Evolutionary conservation across 1,284 basidiomycete genomes (phyloP), one percentile per base, ranked within the genome.

Genomic region (Cerioporus squamosus): DNA sequence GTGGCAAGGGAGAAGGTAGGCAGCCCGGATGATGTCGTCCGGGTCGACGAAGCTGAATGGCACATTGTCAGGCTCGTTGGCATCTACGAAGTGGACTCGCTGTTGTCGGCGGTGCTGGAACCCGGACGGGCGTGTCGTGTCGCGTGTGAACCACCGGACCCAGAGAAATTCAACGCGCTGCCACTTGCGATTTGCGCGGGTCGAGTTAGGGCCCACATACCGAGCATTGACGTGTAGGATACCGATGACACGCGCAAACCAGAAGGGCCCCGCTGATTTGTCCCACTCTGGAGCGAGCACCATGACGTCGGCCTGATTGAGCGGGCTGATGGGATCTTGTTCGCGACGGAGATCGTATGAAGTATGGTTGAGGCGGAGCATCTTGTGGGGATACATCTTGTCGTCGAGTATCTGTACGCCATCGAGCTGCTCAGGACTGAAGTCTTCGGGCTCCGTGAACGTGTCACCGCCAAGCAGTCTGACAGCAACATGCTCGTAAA

Each of bases 31-130:
- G 40, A 80, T 66, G 3, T 70, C 60, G 0, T 55, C 42, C 0
- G 78, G 79, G 59, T 79, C 72, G 3, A 80, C 55, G 58, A 81
- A 81, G 6, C 75, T 72, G 64, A 79, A 81, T 2, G 77, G 70
- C 5, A 12, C 7, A 9, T 17, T 22, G 15, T 62, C 58, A 0
- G 60, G 46, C 44, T 76, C 68, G 6, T 58, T 55, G 1, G 59
- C 63, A 8, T 57, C 50, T 7, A 77, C 60, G 63, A 77, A 80
- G 0, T 68, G 69, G 2, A 79, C 43, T 24, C 71, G 70, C 12
- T 70, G 73, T 3, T 79, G 66, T 1, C 61, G 57, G 4, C 66
- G 61, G 12, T 39, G 15, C 12, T 46, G 44, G 18, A 59, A 65
- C 14, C 73, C 70, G 26, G 23, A 51, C 17, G 20, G 23, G n/a